Conservation (phyloP, 257 asterid species). For the Penstemon barbatus region DNA sequence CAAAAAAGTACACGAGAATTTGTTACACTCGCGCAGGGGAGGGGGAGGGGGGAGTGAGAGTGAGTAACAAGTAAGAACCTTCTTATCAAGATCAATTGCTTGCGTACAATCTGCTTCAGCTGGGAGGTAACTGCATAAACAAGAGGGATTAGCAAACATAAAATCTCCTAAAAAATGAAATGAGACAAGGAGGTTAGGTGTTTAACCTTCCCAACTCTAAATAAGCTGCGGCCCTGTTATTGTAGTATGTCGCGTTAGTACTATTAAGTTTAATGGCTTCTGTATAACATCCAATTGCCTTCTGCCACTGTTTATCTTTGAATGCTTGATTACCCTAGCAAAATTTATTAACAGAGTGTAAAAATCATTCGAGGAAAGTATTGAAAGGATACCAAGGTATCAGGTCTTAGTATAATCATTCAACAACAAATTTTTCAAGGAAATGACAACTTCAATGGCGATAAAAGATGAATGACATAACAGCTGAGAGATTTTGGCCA, state of each 20-base stretch:
- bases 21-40: not conserved
- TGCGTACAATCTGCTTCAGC: constrained; percentile 87
- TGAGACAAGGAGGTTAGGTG: constrained; percentile 9
- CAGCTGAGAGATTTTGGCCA: too few species aligned
- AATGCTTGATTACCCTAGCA: constrained; percentile 90
- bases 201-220: constrained; percentile 76
- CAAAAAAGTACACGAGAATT: not conserved
- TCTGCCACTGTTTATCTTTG: constrained; percentile 86
- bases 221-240: constrained; percentile 93
- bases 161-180: constrained; percentile 13
- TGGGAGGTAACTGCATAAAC: constrained; percentile 58
- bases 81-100: constrained; percentile 91
- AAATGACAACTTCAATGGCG: not conserved
- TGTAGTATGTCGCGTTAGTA: constrained; percentile 79
- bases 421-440: constrained; percentile 11
- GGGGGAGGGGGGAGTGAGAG: constrained; percentile 14
- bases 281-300: constrained; percentile 79
- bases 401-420: constrained; percentile 17
- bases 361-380: constrained; percentile 9
- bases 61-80: constrained; percentile 46
- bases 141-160: constrained; percentile 14
- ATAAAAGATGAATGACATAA: too few species aligned
- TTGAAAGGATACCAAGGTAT: constrained; percentile 11
- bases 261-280: constrained; percentile 91
- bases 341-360: constrained; percentile 1